phyloP scores from a whole-genome alignment of 805 yeast species.

The Barnettozyma populi region DNA sequence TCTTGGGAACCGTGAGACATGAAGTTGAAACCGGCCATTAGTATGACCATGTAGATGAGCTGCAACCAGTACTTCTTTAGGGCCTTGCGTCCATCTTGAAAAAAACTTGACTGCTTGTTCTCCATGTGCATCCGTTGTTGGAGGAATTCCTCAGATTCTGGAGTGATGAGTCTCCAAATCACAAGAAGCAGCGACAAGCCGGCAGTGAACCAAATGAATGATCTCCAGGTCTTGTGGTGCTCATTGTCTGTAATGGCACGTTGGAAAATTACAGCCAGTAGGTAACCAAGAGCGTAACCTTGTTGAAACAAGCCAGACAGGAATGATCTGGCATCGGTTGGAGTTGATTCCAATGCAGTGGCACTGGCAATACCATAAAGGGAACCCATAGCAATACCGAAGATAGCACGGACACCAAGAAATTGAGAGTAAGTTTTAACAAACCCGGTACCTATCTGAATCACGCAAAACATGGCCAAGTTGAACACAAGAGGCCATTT shows the following conservation, averaged over 20 bases:
- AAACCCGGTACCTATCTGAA: conserved; percentile 62
- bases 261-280: conserved; percentile 57
- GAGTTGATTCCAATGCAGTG: conserved; percentile 40
- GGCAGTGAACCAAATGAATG: conserved; percentile 62
- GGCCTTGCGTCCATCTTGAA: conserved; percentile 29
- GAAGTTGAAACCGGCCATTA: conserved; percentile 61
- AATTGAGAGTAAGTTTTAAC: conserved; percentile 50
- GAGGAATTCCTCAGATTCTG: conserved; percentile 48
- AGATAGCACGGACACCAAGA: conserved; percentile 56
- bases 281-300: conserved; percentile 70
- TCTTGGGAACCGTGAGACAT: conserved; percentile 61
- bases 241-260: conserved; percentile 55
- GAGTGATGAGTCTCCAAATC: conserved; percentile 36
- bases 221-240: conserved; percentile 45
- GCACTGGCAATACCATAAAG: conserved; percentile 39
- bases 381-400: conserved; percentile 53
- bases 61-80: conserved; percentile 50
- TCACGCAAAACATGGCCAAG: conserved; percentile 38
- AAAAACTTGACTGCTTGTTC: conserved; percentile 22
- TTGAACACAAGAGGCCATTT: conserved; percentile 50
- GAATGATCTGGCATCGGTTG: conserved; percentile 48
- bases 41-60: conserved; percentile 46
- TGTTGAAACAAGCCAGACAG: conserved; percentile 69
- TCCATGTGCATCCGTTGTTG: conserved; percentile 34
- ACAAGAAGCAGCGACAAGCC: conserved; percentile 42